Conservation (phyloP, 2,329 filamentous ascomycete genomes). For the Fusarium dimerum region DNA sequence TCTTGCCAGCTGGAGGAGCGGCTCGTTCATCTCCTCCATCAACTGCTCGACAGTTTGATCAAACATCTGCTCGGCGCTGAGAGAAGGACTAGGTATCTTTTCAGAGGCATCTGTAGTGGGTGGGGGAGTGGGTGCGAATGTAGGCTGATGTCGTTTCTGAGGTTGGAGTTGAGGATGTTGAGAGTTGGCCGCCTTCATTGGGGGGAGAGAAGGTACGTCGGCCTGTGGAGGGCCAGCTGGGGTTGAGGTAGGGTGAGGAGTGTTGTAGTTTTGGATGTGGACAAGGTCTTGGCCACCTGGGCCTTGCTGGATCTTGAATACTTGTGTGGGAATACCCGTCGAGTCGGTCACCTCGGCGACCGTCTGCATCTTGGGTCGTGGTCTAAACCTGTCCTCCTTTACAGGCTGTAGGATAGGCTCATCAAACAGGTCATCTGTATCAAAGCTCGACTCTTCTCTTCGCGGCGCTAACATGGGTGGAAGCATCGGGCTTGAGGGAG, state of each 20-base stretch:
- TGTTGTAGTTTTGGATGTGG: slow-evolving; percentile 39
- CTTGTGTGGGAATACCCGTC: slow-evolving; percentile 43
- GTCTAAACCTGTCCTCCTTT: slow-evolving; percentile 34
- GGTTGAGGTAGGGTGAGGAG: slow-evolving; percentile 24
- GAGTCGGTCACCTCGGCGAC: slow-evolving; percentile 37
- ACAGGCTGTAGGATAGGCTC: slow-evolving; percentile 54
- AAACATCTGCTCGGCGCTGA: slow-evolving; percentile 4
- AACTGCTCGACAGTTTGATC: slow-evolving; percentile 4
- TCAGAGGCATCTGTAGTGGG: slow-evolving; percentile 41
- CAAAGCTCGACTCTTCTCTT: slow-evolving; percentile 76
- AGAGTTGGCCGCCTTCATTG: slow-evolving; percentile 22
- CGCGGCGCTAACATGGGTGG: slow-evolving; percentile 63
- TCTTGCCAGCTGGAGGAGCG: slow-evolving; percentile 21
- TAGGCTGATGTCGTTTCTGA: slow-evolving; percentile 24
- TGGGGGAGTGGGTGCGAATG: slow-evolving; percentile 38
- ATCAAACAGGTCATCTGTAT: slow-evolving; percentile 68
- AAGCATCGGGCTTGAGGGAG: slow-evolving; percentile 78
- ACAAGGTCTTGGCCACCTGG: slow-evolving; percentile 37
- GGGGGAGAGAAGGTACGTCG: slow-evolving; percentile 27
- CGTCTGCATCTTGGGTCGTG: slow-evolving; percentile 14
- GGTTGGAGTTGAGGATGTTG: slow-evolving; percentile 8
- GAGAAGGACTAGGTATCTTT: slow-evolving; percentile 32
- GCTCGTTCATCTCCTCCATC: slow-evolving; percentile 11
- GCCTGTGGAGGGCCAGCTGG: slow-evolving; percentile 16
- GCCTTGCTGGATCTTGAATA: slow-evolving; percentile 42